These are phyloP conservation scores for Senna tora DNA, from an alignment of 306 rosid species.

Conservation along the genomic window DNA sequence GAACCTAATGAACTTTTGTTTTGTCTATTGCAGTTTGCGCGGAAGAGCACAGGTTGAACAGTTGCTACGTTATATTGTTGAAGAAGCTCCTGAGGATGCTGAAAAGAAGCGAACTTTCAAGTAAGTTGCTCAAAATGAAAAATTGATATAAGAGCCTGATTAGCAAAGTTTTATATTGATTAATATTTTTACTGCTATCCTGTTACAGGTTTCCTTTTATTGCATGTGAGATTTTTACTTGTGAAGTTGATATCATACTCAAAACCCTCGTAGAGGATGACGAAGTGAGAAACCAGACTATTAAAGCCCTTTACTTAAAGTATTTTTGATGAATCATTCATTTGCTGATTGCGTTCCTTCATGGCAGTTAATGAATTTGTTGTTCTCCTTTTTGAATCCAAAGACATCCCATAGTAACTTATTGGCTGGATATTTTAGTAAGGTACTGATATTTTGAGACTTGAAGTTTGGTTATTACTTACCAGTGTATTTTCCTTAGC, in stretches of 20 bases:
- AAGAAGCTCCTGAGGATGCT: constrained; percentile 91
- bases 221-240: constrained; percentile 96
- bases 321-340: constrained; percentile 1
- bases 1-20: constrained; percentile 29
- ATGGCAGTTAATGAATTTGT: constrained; percentile 87
- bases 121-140: constrained; percentile 53
- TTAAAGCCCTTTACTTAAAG: constrained; percentile 13
- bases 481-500: not conserved
- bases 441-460: constrained; percentile 61
- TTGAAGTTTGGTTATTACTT: constrained; percentile 13
- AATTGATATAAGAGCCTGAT: constrained; percentile 29
- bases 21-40: constrained; percentile 70
- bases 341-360: constrained; percentile 46
- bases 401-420: constrained; percentile 73
- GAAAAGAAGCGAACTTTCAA: constrained; percentile 90
- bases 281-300: constrained; percentile 62
- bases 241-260: constrained; percentile 95
- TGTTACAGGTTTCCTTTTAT: constrained; percentile 90
- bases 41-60: constrained; percentile 84
- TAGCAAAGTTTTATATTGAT: constrained; percentile 32
- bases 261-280: constrained; percentile 93
- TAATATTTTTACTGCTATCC: constrained; percentile 39
- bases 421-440: constrained; percentile 97
- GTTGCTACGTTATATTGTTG: constrained; percentile 74
- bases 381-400: constrained; percentile 95